These are phyloP conservation scores for Neoarthrinium moseri DNA, from an alignment of 2,329 filamentous ascomycete genomes.

Conservation along the genomic window DNA sequence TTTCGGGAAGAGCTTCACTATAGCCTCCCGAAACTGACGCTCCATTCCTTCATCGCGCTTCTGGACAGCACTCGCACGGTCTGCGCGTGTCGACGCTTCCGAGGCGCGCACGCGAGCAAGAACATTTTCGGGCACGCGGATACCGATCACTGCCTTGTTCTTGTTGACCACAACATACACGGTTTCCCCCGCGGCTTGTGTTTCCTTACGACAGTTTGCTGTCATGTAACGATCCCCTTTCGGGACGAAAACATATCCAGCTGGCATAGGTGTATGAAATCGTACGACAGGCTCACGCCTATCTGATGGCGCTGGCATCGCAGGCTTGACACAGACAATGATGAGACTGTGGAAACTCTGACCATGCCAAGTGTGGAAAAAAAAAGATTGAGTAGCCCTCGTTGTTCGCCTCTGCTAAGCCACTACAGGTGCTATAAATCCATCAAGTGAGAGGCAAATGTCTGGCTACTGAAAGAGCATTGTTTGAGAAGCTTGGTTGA, in stretches of 20 bases:
- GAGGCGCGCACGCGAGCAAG: slow-evolving; percentile 23
- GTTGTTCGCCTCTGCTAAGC: no score
- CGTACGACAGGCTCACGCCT: slow-evolving; percentile 20
- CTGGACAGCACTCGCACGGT: slow-evolving; percentile 30
- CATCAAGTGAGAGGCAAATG: no score
- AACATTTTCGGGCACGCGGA: slow-evolving; percentile 37
- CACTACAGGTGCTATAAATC: no score
- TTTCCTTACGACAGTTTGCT: slow-evolving; percentile 35
- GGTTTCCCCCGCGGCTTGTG: slow-evolving; percentile 27
- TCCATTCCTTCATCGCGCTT: slow-evolving; percentile 32
- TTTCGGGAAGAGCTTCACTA: slow-evolving; percentile 37
- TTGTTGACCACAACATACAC: slow-evolving; percentile 35
- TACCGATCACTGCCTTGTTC: slow-evolving; percentile 27
- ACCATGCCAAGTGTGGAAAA: no score
- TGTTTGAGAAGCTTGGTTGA: no score
- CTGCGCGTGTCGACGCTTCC: slow-evolving; percentile 22
- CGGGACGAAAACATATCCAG: slow-evolving; percentile 38
- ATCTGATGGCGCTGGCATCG: no score
- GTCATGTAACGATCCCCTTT: slow-evolving; percentile 43
- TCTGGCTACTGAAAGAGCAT: no score
- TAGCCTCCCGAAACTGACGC: slow-evolving; percentile 29
- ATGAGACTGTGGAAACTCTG: no score
- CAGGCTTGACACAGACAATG: no score
- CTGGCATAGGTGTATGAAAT: slow-evolving; percentile 30
- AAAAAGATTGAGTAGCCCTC: no score